These are phyloP conservation scores for Passiflora organensis DNA, from an alignment of 345 rosid species.

Conservation along the genomic window DNA sequence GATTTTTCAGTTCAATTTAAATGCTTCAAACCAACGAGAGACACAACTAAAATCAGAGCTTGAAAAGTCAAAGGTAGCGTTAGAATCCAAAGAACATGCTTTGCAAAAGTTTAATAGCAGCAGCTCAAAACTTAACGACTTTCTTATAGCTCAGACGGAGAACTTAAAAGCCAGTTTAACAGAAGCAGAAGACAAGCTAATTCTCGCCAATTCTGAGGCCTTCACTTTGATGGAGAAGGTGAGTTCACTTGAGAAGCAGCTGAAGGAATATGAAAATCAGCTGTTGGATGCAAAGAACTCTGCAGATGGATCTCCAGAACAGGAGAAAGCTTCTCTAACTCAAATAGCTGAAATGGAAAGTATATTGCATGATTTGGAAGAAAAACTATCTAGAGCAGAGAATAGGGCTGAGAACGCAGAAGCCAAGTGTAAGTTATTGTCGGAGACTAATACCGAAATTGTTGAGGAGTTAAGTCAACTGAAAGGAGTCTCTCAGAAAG, in stretches of 20 bases:
- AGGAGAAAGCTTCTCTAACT: constrained; percentile 15
- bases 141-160: constrained; percentile 45
- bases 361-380: constrained; percentile 41
- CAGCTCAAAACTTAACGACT: constrained; percentile 35
- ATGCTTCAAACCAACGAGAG: constrained; percentile 54
- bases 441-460: constrained; percentile 44
- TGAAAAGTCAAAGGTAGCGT: constrained; percentile 31
- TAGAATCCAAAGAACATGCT: constrained; percentile 49
- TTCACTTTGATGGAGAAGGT: constrained; percentile 46
- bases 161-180: constrained; percentile 45
- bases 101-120: constrained; percentile 51
- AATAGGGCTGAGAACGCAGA: constrained; percentile 51
- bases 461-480: constrained; percentile 45
- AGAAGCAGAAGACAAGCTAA: constrained; percentile 53
- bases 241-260: constrained; percentile 51
- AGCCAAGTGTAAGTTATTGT: constrained; percentile 38
- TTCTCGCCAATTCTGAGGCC: constrained; percentile 46
- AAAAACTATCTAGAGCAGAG: constrained; percentile 40
- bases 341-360: constrained; percentile 29
- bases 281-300: constrained; percentile 22
- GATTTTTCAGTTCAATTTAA: constrained; percentile 58
- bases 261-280: constrained; percentile 32
- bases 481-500: constrained; percentile 50
- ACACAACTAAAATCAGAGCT: constrained; percentile 48
- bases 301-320: constrained; percentile 20